These are phyloP conservation scores for Boletellus sp. DNA, from an alignment of 768 basidiomycete genomes.

Conservation along the genomic window DNA sequence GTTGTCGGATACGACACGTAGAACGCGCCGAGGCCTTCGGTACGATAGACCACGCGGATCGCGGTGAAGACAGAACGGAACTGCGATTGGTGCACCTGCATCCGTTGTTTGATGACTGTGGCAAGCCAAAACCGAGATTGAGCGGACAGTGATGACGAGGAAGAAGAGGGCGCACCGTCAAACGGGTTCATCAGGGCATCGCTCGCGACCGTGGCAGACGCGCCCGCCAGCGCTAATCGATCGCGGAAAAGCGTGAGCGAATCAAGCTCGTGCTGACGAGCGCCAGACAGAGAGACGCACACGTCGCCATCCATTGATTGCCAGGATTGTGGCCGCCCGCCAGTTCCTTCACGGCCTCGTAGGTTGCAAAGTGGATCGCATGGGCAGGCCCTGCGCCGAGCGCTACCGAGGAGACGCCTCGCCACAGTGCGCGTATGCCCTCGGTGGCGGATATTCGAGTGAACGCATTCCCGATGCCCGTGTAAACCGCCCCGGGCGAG, in stretches of 20 bases:
- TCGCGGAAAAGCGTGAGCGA: slow-evolving; percentile 17
- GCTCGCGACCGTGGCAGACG: slow-evolving; percentile 88
- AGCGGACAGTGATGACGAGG: slow-evolving; percentile 6
- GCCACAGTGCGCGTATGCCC: slow-evolving; percentile 87
- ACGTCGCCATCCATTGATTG: slow-evolving; percentile 85
- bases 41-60: slow-evolving; percentile 77
- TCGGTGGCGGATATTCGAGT: slow-evolving; percentile 92
- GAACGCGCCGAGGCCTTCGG: slow-evolving; percentile 87
- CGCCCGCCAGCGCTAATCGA: slow-evolving; percentile 84
- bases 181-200: slow-evolving; percentile 99
- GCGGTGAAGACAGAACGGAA: slow-evolving; percentile 87
- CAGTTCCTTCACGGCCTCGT: slow-evolving; percentile 92
- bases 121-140: slow-evolving; percentile 16
- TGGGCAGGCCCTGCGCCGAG: slow-evolving; percentile 97
- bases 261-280: no score
- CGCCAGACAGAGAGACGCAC: slow-evolving; percentile 61
- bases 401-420: slow-evolving; percentile 94
- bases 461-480: slow-evolving; percentile 86
- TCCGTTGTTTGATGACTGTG: slow-evolving; percentile 98
- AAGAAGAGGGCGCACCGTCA: slow-evolving; percentile 64
- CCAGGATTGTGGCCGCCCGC: slow-evolving; percentile 76
- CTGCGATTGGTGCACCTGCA: slow-evolving; percentile 95
- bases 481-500: slow-evolving; percentile 82
- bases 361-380: slow-evolving; percentile 94
- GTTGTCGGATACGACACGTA: slow-evolving; percentile 99